Evolutionary conservation across 106 monocot genomes (phyloP), one percentile per base, ranked within the genome.

Genomic region (Cymbidium sinense): DNA sequence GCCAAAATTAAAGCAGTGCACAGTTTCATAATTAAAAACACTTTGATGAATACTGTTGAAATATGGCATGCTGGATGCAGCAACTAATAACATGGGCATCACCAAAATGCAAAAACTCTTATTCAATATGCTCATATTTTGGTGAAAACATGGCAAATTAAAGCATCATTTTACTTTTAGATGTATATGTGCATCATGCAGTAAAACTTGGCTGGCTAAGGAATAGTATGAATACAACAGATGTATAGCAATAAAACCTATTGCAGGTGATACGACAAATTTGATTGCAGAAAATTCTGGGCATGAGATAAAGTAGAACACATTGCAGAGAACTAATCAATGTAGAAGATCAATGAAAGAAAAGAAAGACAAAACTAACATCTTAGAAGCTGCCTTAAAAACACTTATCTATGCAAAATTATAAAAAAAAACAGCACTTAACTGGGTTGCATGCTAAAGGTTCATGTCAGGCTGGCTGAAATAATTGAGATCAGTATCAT

Each of bases 1-100:
- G 54, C 54, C n/a, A 62, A 62, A 58, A 62, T 62, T 62, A 25
- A 62, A n/a, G 9, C n/a, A 62, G 61, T 62, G 25, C 61, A 62
- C 27, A 62, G 2, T 62, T 27, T 7, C 61, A 62, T 25, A 62
- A 62, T n/a, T 62, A 25, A 23, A 62, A 62, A 25, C 27, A 62
- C 54, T 54, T 4, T 18, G 54, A 54, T 62, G 6, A 7, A 62
- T 62, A 62, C 11, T 0, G 6, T 23, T 62, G 61, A 62, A 62
- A 27, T 11, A 62, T 25, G 23, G 61, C 27, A 23, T 62, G 61
- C 61, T 6, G 15, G 61, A 8, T 62, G 10, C 0, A 7, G 8
- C 61, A 19, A 19, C 13, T 19, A 54, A 54, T 2, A 54, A 54
- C 20, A 54, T 54, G 18, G 54, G 54, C 54, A 54, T 54, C 21